Conservation (phyloP, 805 yeast genomes). For the Saturnispora bothae region DNA sequence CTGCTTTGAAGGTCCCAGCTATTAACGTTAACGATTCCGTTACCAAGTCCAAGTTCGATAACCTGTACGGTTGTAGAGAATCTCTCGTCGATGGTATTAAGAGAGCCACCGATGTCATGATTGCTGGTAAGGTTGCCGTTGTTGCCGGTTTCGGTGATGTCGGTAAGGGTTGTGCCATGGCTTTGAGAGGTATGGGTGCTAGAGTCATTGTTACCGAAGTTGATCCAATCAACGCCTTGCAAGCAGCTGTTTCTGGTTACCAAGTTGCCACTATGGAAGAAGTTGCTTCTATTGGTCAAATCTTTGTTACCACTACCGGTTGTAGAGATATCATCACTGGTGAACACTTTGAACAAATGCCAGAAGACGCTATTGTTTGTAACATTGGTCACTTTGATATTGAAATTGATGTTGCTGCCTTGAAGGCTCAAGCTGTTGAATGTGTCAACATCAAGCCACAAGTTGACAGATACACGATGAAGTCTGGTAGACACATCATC, state of each 20-base stretch:
- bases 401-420: slow-evolving; percentile 99
- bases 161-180: slow-evolving; percentile 99
- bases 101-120: slow-evolving; percentile 99
- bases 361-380: slow-evolving; percentile 98
- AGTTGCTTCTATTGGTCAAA: slow-evolving; percentile 88
- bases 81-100: slow-evolving; percentile 97
- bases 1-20: slow-evolving; percentile 92
- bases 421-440: slow-evolving; percentile 85
- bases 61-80: slow-evolving; percentile 99
- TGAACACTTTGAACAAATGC: slow-evolving; percentile 82
- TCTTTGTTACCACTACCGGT: slow-evolving; percentile 98
- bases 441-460: slow-evolving; percentile 98
- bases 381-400: slow-evolving; percentile 99
- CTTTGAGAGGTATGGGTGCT: slow-evolving; percentile 98
- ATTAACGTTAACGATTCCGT: slow-evolving; percentile 98
- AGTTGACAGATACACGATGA: slow-evolving; percentile 92
- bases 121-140: slow-evolving; percentile 98
- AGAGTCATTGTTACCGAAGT: slow-evolving; percentile 95
- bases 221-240: slow-evolving; percentile 98
- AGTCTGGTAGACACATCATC: slow-evolving; percentile 86
- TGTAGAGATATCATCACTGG: slow-evolving; percentile 96
- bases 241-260: slow-evolving; percentile 98
- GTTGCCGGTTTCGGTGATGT: slow-evolving; percentile 99
- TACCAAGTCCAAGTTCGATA: slow-evolving; percentile 98
- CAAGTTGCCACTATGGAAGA: slow-evolving; percentile 94